Evolutionary conservation across 1,284 basidiomycete species (phyloP), one percentile per base, ranked within the genome.

Genomic region (Termitomyces sp.): DNA sequence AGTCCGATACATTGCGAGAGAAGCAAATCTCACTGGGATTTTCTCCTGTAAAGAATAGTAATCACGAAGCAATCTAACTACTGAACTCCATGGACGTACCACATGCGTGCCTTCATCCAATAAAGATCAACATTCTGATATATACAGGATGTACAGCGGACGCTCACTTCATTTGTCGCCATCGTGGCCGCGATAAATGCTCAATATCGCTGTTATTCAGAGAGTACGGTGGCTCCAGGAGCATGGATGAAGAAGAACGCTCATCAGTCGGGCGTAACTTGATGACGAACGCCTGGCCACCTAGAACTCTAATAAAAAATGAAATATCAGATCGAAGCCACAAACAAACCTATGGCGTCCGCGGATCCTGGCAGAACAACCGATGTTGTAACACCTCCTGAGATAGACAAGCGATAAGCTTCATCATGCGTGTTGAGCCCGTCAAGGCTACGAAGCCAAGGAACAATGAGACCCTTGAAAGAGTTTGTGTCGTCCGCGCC

Each of bases 231-330:
- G 81, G 77, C 58, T 84, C 83, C 28, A 85, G 64, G 0, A 84
- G 68, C 76, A 80, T 77, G 0, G 81, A 75, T 16, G 75, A 75
- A 2, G 80, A 66, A 0, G 79, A 78, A n/a, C 75, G 72, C 55
- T 83, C 80, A 9, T 63, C 58, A 0, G 81, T 83, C 13, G 72
- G 69, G 9, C 84, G 73, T 26, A 84, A 68, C 63, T 88, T 88
- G 61, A 88, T 80, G 10, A 77, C 72, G 62, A 84, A 86, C 4
- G 82, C 84, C 61, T 87, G 85, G 1, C 84, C 82, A 50, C 78
- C 79, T 78, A 18, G 47, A 18, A 34, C 19, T n/a, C 9, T 28
- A 18, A 44, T 53, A 24, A 59, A 39, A 42, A 19, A 28, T 30
- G 28, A 41, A 37, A 24, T 33, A 10, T 19, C n/a, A 21, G 46